phyloP scores from a whole-genome alignment of 2,329 filamentous ascomycete genomes.

The Dissoconium aciculare region DNA sequence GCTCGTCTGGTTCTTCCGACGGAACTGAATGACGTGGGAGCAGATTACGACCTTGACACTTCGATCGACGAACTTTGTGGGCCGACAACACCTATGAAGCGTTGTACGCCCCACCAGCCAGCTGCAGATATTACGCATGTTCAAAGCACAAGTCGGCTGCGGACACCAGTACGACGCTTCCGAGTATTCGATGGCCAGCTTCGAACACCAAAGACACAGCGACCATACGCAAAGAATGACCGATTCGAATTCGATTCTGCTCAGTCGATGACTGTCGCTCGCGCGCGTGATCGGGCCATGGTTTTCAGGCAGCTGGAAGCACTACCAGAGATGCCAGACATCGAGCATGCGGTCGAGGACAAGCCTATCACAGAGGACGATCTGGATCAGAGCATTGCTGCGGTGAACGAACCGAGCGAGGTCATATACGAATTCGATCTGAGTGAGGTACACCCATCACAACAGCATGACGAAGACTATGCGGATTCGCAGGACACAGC shows the following conservation, averaged over 20 bases:
- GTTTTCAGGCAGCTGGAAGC: constrained; percentile 14
- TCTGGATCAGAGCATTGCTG: no score
- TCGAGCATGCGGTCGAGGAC: neutral
- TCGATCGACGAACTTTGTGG: constrained; percentile 22
- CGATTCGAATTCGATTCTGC: constrained; percentile 10
- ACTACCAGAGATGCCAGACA: constrained; percentile 4
- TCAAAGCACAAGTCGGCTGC: constrained; percentile 4
- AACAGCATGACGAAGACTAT: constrained; percentile 7
- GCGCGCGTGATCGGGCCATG: constrained; percentile 12
- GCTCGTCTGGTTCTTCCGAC: no score
- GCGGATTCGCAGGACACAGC: constrained; percentile 5
- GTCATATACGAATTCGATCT: constrained; percentile 3
- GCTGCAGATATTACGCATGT: constrained; percentile 10
- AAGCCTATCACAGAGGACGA: no score
- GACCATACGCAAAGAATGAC: constrained; percentile 11
- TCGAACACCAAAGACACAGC: constrained; percentile 17
- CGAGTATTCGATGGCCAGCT: constrained; percentile 9
- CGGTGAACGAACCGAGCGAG: neutral
- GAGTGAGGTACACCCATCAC: constrained; percentile 8
- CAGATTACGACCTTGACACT: no score
- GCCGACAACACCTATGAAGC: constrained; percentile 22
- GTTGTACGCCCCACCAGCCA: constrained; percentile 12
- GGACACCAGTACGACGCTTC: constrained; percentile 13
- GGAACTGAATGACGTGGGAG: no score
- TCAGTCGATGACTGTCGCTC: constrained; percentile 16